Evolutionary conservation across 1,284 basidiomycete species (phyloP).

Genomic region (Cronartium ribicola): DNA sequence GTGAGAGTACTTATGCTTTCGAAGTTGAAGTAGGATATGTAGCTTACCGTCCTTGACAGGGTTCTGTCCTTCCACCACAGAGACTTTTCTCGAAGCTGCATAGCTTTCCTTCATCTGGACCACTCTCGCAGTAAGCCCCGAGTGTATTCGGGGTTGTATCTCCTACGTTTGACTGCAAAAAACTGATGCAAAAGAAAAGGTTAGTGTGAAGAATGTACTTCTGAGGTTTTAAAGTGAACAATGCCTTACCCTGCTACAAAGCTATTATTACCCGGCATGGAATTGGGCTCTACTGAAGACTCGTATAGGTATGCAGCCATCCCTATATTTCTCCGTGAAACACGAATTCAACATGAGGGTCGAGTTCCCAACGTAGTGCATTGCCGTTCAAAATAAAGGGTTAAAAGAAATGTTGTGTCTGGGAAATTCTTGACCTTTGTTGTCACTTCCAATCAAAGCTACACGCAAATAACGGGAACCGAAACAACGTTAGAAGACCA

Average conservation of each 20-base stretch:
- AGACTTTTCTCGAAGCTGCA: constrained; percentile 49
- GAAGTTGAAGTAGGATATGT: neutral
- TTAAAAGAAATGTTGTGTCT: neutral
- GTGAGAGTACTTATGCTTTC: neutral
- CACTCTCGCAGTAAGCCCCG: constrained; percentile 70
- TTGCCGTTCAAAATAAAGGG: too few species aligned
- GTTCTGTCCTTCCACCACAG: constrained; percentile 1
- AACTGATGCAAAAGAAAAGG: neutral
- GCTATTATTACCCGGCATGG: constrained; percentile 64
- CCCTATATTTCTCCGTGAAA: neutral
- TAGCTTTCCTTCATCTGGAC: constrained; percentile 65
- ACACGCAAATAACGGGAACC: too few species aligned
- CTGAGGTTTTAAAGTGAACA: neutral
- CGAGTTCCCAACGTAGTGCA: too few species aligned
- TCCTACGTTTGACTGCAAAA: constrained; percentile 60
- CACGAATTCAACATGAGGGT: too few species aligned
- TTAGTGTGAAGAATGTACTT: neutral
- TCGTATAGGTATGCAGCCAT: constrained; percentile 72
- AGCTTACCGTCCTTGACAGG: constrained; percentile 10
- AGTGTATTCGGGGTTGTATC: constrained; percentile 57
- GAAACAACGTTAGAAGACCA: too few species aligned
- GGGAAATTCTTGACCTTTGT: constrained; percentile 60
- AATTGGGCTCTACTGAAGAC: constrained; percentile 61
- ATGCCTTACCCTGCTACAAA: constrained; percentile 66
- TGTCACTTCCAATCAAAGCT: constrained; percentile 66